Percentiles rank a stretch among this genome's conserved stretches.
phyloP scores from a whole-genome alignment of 345 rosid species.

The Nasturtium officinale region DNA sequence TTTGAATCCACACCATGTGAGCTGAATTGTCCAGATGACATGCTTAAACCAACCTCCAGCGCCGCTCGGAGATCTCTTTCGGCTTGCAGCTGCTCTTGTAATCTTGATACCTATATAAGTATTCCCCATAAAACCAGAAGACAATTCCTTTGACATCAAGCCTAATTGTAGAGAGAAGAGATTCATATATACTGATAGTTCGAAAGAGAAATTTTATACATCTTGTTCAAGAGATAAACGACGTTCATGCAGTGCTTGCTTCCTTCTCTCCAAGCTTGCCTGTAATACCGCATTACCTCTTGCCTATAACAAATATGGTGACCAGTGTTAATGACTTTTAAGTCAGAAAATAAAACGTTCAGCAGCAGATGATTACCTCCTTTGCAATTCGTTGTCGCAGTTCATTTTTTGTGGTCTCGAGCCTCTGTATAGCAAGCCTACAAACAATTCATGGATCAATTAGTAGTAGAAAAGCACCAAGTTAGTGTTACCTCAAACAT shows the following conservation, averaged over 20 bases:
- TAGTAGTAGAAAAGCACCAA: constrained; percentile 15
- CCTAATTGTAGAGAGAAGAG: not conserved
- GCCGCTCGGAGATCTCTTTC: constrained; percentile 99
- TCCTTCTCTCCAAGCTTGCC: constrained; percentile 96
- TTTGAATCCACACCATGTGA: constrained; percentile 95
- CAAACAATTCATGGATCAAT: constrained; percentile 32
- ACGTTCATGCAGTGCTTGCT: constrained; percentile 97
- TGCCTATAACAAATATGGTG: constrained; percentile 55
- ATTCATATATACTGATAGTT: constrained; percentile 3
- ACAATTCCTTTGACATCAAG: constrained; percentile 3
- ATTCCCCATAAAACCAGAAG: constrained; percentile 34
- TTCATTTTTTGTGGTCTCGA: constrained; percentile 93
- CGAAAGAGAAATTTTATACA: constrained; percentile 51
- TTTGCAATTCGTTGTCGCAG: constrained; percentile 91
- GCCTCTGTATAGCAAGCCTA: constrained; percentile 97
- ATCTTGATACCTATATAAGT: constrained; percentile 72
- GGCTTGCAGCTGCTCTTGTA: constrained; percentile 99
- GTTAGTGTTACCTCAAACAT: not conserved
- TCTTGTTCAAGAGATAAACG: constrained; percentile 99
- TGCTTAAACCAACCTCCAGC: constrained; percentile 96
- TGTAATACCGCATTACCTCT: constrained; percentile 97
- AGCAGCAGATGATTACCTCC: constrained; percentile 65
- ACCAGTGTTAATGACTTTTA: constrained; percentile 24
- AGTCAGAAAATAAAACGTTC: constrained; percentile 2
- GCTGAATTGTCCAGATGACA: constrained; percentile 88